Evolutionary conservation across 345 rosid genomes (phyloP), one percentile per base, ranked within the genome.

Genomic region (Populus euphratica): DNA sequence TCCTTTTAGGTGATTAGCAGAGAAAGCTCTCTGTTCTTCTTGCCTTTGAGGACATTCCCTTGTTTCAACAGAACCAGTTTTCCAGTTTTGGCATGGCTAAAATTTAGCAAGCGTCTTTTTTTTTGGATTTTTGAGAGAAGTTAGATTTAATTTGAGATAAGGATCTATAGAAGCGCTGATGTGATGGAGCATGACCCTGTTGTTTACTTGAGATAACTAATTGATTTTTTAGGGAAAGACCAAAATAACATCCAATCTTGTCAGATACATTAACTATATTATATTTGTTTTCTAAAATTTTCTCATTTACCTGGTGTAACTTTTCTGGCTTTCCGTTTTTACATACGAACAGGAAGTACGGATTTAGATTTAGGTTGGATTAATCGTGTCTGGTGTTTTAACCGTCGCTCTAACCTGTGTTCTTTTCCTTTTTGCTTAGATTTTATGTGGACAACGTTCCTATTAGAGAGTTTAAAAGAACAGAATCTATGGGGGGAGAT

Each of bases 391-490:
- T 38, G 7, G 47, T 52, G 17, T 6, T 38, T 8, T 29, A 29
- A 27, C 8, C 0, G 11, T 54, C 6, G 27, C 64, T 59, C 33
- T 73, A 44, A 62, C 72, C 61, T 43, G 27, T 47, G 56, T 36
- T 56, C 35, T 2, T 44, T 67, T 21, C n/a, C n/a, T 72, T 71
- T 62, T 36, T 16, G 25, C 12, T 81, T 85, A 95, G 99, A 89
- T 95, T 95, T 81, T 92, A 83, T 52, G 87, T 95, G 27, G 99
- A 95, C 78, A 80, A 81, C 77, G 69, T 92, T 49, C 97, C 99
- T 0, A 92, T 96, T 16, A 87, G 98, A 83, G 97, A 92, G 84
- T 84, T 91, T 12, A 88, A 81, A 78, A 91, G 94, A 78, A 91
- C 90, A 31, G 87, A 69, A 31, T 71, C 91, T 0, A 90, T 91